phyloP scores from a whole-genome alignment of 176 grass and related monocot genomes.

The Lolium perenne region DNA sequence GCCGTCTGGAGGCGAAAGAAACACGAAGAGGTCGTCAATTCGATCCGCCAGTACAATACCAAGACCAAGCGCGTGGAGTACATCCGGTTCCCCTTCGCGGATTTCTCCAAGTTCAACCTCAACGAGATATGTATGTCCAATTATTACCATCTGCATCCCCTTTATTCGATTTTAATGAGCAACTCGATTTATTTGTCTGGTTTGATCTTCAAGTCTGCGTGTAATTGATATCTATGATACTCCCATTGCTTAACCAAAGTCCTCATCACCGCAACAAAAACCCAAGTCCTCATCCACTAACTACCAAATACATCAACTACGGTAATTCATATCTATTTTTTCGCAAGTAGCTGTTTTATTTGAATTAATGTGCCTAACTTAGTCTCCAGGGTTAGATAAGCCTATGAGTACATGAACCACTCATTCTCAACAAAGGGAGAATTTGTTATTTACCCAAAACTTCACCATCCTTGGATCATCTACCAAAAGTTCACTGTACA shows the following conservation, averaged over 20 bases:
- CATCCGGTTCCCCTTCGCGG: neutral
- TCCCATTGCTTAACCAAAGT: neutral
- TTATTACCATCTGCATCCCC: neutral
- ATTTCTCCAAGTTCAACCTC: neutral
- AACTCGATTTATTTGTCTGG: neutral
- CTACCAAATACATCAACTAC: neutral
- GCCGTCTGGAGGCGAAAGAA: neutral
- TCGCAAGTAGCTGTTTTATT: neutral
- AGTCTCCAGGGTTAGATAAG: too few species aligned
- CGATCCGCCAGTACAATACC: slow-evolving; percentile 1
- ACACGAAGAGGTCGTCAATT: neutral
- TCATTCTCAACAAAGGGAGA: too few species aligned
- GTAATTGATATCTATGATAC: neutral
- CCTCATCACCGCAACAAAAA: too few species aligned
- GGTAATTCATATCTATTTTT: neutral
- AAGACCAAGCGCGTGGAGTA: neutral
- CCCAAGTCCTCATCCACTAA: too few species aligned
- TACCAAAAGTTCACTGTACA: too few species aligned
- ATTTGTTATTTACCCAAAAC: too few species aligned
- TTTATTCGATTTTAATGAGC: neutral
- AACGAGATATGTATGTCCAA: neutral
- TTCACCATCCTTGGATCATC: too few species aligned
- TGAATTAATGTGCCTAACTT: neutral
- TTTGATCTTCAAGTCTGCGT: neutral
- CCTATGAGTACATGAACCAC: too few species aligned